Evolutionary conservation across 1,139 yeast genomes (phyloP), one percentile per base, ranked within the genome.

Genomic region (Magnusiomyces paraingens): DNA sequence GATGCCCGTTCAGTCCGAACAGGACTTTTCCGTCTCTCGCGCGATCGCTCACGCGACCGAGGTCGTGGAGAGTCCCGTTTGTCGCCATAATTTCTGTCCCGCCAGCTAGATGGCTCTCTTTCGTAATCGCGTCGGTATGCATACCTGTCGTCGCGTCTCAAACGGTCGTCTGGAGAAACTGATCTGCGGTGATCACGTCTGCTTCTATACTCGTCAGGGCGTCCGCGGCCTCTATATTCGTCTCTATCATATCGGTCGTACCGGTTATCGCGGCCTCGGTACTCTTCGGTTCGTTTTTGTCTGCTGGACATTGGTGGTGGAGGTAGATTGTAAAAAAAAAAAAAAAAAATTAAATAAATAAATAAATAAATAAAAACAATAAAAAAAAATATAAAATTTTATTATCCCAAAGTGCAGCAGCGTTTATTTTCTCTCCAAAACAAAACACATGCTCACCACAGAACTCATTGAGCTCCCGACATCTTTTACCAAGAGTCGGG

Each of bases 401-500:
- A 6, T 14, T 5, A 36, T 4, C n/a, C 12, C 17, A 36, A n/a
- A n/a, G n/a, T n/a, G 40, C 17, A 36, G 3, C 40, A 36, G 4
- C 12, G 17, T 36, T 36, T 36, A 6, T 36, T n/a, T 36, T 36
- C 12, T 11, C 32, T 26, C 32, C 32, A 36, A 36, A 36, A 36
- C n/a, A 36, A 36, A 36, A 36, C 57, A 4, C 17, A 17, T 14
- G 32, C 35, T 46, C 15, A 38, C 14, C 54, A 47, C 41, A 40
- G 53, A 59, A 36, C 53, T 58, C 17, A 61, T 64, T 6, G 48
- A 52, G 42, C 49, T 54, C 3, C 68, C 65, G 54, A 60, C 62
- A 26, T 62, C 63, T 20, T 81, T 82, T 67, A 75, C 75, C 15
- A 65, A 70, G 18, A 67, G 81, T 1, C 71, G 93, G 47, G 69